A percentile compares a stretch with the other conserved stretches of the same genome.
phyloP scores from a whole-genome alignment of 768 basidiomycete genomes.

The Auricularia cornea region DNA sequence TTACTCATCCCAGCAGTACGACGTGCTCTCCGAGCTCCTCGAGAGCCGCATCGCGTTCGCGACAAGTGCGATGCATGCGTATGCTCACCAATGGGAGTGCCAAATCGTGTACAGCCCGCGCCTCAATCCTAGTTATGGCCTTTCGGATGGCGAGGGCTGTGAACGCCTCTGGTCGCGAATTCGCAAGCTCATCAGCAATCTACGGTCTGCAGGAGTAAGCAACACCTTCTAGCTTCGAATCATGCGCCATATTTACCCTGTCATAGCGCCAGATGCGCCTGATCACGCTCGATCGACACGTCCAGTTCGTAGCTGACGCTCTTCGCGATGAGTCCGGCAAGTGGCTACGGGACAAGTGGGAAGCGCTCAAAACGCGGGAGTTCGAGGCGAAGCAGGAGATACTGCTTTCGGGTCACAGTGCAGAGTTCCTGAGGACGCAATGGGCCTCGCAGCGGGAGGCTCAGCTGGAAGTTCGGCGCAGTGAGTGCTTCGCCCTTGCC shows the following conservation, averaged over 20 bases:
- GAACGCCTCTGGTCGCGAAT: conserved; percentile 23
- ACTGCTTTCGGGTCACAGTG: conserved; percentile 10
- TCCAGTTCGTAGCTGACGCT: background rate
- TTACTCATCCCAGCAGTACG: background rate
- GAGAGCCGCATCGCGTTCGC: background rate
- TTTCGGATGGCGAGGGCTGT: conserved; percentile 29
- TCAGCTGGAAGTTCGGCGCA: conserved; percentile 21
- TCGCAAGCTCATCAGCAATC: background rate
- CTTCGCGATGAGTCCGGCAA: conserved; percentile 22
- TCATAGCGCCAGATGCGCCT: background rate
- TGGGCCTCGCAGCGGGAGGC: conserved; percentile 27
- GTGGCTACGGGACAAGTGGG: conserved; percentile 22
- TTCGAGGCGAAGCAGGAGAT: background rate
- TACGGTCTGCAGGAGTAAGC: background rate
- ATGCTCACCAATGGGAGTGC: conserved; percentile 2
- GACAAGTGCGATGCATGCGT: background rate
- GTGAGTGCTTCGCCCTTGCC: conserved; percentile 23
- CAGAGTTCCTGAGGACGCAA: conserved; percentile 17
- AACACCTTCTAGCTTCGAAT: too few species aligned
- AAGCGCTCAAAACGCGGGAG: conserved; percentile 10
- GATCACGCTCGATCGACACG: too few species aligned
- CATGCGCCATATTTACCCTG: too few species aligned
- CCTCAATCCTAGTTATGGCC: conserved; percentile 20
- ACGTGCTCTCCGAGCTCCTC: background rate
- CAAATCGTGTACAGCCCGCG: background rate